A percentile compares a stretch with the other conserved stretches of the same genome.
Evolutionary conservation across 2,329 filamentous ascomycete species (phyloP).

Genomic region (Stenocarpella maydis): DNA sequence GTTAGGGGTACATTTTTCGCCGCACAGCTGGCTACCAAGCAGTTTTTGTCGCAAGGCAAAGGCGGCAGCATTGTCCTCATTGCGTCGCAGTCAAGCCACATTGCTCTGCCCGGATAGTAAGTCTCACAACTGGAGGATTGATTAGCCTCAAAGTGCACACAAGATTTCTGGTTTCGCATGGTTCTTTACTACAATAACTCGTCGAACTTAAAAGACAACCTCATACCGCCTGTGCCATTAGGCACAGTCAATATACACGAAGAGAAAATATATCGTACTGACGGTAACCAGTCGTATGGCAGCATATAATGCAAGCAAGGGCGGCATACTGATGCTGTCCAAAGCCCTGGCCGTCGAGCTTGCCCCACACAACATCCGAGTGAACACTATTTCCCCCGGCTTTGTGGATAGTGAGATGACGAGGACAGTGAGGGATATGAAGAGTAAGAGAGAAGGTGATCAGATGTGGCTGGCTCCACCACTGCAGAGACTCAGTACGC

Average conservation of each 20-base stretch:
- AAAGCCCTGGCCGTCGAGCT: conserved; percentile 50
- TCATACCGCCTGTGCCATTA: background rate
- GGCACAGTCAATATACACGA: background rate
- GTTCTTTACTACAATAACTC: background rate
- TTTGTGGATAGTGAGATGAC: conserved; percentile 50
- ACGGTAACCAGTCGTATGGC: conserved; percentile 43
- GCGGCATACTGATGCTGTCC: conserved; percentile 50
- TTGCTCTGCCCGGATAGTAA: conserved; percentile 45
- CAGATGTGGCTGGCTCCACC: conserved; percentile 51
- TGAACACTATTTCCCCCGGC: conserved; percentile 51
- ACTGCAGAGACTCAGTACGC: conserved; percentile 48
- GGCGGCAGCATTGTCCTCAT: conserved; percentile 51
- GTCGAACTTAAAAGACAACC: background rate
- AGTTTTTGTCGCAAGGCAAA: conserved; percentile 50
- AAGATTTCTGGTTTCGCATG: background rate
- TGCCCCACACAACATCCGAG: conserved; percentile 46
- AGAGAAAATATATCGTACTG: background rate
- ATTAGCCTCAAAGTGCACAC: background rate
- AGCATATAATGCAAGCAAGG: conserved; percentile 54
- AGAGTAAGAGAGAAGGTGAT: conserved; percentile 45
- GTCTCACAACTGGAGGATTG: background rate
- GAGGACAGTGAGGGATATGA: conserved; percentile 42
- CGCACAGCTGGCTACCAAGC: conserved; percentile 48
- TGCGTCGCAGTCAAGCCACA: conserved; percentile 49
- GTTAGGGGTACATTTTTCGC: conserved; percentile 53